These are phyloP conservation scores for Petasospora rhodanensis DNA, from an alignment of 1,139 yeast genomes.

Conservation along the genomic window DNA sequence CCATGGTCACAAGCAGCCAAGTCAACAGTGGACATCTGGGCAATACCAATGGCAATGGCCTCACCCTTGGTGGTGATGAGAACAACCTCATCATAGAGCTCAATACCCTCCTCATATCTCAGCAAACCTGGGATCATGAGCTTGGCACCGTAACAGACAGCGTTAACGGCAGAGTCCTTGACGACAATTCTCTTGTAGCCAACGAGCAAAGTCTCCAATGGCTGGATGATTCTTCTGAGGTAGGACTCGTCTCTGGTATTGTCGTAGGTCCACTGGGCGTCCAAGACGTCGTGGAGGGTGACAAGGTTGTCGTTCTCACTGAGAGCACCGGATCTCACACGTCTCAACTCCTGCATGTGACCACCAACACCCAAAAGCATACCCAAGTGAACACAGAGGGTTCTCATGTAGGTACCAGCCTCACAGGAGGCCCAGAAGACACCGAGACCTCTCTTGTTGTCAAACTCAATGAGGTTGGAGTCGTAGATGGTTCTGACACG, in stretches of 20 bases:
- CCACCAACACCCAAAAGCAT: conserved; percentile 98
- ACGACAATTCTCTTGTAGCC: conserved; percentile 97
- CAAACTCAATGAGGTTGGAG: conserved; percentile 91
- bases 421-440: conserved; percentile 99
- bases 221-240: conserved; percentile 90
- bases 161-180: conserved; percentile 96
- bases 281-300: conserved; percentile 93
- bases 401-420: conserved; percentile 99
- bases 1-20: conserved; percentile 97
- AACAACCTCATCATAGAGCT: conserved; percentile 95
- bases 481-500: conserved; percentile 98
- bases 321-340: conserved; percentile 97
- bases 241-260: conserved; percentile 96
- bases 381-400: conserved; percentile 97
- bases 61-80: conserved; percentile 99
- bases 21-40: conserved; percentile 98
- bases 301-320: conserved; percentile 88
- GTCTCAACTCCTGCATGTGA: conserved; percentile 99
- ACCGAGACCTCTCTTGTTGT: conserved; percentile 93
- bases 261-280: conserved; percentile 97
- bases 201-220: conserved; percentile 86
- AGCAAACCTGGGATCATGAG: conserved; percentile 97
- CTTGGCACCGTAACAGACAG: conserved; percentile 98
- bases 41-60: conserved; percentile 97
- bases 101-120: conserved; percentile 97